phyloP scores from a whole-genome alignment of 306 rosid species.

The Datisca glomerata region DNA sequence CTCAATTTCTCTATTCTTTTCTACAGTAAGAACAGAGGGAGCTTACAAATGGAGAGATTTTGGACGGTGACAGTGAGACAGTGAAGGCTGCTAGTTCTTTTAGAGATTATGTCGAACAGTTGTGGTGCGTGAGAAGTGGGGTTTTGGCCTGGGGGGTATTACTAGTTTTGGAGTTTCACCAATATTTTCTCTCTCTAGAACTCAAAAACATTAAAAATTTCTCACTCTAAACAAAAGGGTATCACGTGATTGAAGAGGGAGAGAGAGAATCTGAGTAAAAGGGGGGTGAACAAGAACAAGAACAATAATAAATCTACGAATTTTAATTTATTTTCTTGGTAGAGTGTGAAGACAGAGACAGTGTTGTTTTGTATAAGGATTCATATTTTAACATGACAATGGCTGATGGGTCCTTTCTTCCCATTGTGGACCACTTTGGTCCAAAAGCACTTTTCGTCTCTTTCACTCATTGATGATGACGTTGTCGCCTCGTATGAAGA shows the following conservation, averaged over 20 bases:
- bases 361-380: not conserved
- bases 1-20: too few species aligned
- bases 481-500: constrained; percentile 23
- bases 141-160: too few species aligned
- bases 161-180: too few species aligned
- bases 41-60: too few species aligned
- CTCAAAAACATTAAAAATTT: too few species aligned
- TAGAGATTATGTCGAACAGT: too few species aligned
- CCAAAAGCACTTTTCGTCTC: constrained; percentile 24
- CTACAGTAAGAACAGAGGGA: not conserved
- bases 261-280: too few species aligned
- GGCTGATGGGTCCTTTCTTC: constrained; percentile 11
- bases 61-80: constrained; percentile 7
- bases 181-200: constrained; percentile 11
- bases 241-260: constrained; percentile 54
- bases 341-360: not conserved
- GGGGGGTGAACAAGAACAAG: not conserved
- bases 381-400: constrained; percentile 14
- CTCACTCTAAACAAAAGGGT: constrained; percentile 9
- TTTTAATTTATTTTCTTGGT: not conserved
- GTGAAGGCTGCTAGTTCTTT: constrained; percentile 6
- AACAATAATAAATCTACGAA: constrained; percentile 8
- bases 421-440: constrained; percentile 10
- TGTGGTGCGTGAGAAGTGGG: too few species aligned
- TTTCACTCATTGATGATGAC: constrained; percentile 29